Evolutionary conservation across 1,139 yeast genomes (phyloP).

Genomic region (Saccharomyces hybrid): DNA sequence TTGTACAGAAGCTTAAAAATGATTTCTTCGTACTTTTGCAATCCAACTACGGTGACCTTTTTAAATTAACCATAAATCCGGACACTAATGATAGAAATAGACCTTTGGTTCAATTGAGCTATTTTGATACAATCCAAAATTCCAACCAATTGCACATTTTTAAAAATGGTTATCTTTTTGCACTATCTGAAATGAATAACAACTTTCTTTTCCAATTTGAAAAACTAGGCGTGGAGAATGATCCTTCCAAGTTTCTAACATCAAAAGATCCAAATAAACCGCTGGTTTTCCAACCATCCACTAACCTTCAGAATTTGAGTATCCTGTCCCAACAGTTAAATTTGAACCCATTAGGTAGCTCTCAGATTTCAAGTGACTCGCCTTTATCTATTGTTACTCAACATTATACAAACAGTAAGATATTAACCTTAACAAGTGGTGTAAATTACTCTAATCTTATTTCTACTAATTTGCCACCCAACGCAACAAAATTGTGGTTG

Average conservation of each 20-base stretch:
- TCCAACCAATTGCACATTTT: slow-evolving; percentile 52
- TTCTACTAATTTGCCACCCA: slow-evolving; percentile 23
- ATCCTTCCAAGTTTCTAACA: slow-evolving; percentile 29
- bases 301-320: slow-evolving; percentile 49
- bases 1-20: slow-evolving; percentile 54
- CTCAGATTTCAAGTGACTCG: slow-evolving; percentile 31
- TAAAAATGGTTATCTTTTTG: slow-evolving; percentile 69
- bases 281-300: slow-evolving; percentile 29
- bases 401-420: slow-evolving; percentile 22
- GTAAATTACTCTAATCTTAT: slow-evolving; percentile 19
- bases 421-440: slow-evolving; percentile 24
- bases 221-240: slow-evolving; percentile 55
- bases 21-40: slow-evolving; percentile 70
- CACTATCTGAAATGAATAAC: slow-evolving; percentile 55
- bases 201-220: slow-evolving; percentile 70
- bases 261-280: slow-evolving; percentile 30
- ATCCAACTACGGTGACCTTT: slow-evolving; percentile 66
- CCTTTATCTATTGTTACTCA: slow-evolving; percentile 25
- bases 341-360: slow-evolving; percentile 51
- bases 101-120: slow-evolving; percentile 42
- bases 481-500: slow-evolving; percentile 26
- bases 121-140: slow-evolving; percentile 69
- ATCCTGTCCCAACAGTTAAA: slow-evolving; percentile 47
- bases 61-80: slow-evolving; percentile 51
- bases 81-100: slow-evolving; percentile 34